These are phyloP conservation scores for Bothriochloa decipiens DNA, from an alignment of 176 grass and related monocot species.

Conservation along the genomic window DNA sequence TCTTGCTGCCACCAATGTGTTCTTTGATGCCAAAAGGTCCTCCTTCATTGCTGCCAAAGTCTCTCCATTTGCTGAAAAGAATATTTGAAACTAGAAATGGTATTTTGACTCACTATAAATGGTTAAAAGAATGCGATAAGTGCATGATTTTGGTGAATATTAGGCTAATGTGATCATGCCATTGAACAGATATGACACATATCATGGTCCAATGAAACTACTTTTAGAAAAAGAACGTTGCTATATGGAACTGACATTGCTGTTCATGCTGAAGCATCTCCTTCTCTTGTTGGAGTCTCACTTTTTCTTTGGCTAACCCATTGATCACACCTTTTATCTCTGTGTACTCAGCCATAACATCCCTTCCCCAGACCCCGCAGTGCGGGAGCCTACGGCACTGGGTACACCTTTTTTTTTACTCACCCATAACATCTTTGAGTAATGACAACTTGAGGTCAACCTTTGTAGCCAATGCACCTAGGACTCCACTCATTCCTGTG, in stretches of 20 bases:
- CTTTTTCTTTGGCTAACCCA: not conserved
- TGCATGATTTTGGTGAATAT: not conserved
- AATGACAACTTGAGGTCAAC: conserved; percentile 22
- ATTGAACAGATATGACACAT: not conserved
- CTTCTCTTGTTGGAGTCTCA: conserved; percentile 2
- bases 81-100: conserved; percentile 1
- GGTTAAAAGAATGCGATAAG: not conserved
- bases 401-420: too few species aligned
- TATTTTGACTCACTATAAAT: not conserved
- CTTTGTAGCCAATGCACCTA: conserved; percentile 28
- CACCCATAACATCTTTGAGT: conserved; percentile 19
- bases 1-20: not conserved
- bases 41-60: conserved; percentile 11
- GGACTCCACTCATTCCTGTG: not conserved
- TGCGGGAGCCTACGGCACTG: too few species aligned
- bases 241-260: conserved; percentile 19
- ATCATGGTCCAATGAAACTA: not conserved
- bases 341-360: conserved; percentile 24
- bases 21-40: conserved; percentile 24
- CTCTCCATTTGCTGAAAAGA: not conserved
- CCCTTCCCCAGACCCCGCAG: too few species aligned
- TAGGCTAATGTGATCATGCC: not conserved
- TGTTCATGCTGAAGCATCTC: conserved; percentile 18
- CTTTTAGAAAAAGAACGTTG: not conserved
- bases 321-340: conserved; percentile 20